These are phyloP conservation scores for Pseudogymnoascus sp. DNA, from an alignment of 2,329 filamentous ascomycete species.

Conservation along the genomic window DNA sequence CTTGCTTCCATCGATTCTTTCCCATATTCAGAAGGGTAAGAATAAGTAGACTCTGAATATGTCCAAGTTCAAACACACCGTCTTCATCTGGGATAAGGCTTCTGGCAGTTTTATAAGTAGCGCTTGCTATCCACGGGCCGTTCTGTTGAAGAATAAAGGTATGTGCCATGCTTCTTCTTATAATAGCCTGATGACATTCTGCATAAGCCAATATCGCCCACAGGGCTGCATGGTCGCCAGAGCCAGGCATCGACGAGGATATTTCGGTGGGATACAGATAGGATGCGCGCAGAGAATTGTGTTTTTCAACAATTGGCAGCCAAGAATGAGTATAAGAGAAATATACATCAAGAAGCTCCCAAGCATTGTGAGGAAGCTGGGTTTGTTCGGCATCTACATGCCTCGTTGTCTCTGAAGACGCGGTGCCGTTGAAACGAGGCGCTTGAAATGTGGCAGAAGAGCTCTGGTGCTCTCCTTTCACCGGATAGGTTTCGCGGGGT, in stretches of 20 bases:
- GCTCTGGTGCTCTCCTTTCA: neutral
- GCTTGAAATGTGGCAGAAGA: neutral
- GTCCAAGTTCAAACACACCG: constrained; percentile 37
- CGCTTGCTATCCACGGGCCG: neutral
- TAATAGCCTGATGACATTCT: constrained; percentile 40
- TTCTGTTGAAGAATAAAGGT: neutral
- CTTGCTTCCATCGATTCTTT: constrained; percentile 40
- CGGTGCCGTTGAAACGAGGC: neutral
- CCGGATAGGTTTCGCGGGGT: neutral
- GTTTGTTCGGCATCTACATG: neutral
- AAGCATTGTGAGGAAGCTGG: constrained; percentile 44
- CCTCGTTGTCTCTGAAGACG: neutral
- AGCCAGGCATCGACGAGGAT: constrained; percentile 13
- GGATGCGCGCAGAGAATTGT: constrained; percentile 40
- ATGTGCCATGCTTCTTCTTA: constrained; percentile 18
- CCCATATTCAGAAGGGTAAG: constrained; percentile 56
- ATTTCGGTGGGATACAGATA: constrained; percentile 10
- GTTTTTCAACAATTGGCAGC: constrained; percentile 62
- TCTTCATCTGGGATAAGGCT: constrained; percentile 38
- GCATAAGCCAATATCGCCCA: constrained; percentile 50
- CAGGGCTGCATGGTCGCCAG: constrained; percentile 42
- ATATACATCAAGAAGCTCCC: constrained; percentile 58
- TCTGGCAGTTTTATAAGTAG: constrained; percentile 36
- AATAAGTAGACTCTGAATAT: constrained; percentile 43
- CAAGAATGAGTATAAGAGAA: constrained; percentile 66